A percentile compares a stretch with the other conserved stretches of the same genome.
Evolutionary conservation across 192 early-diverging fungal genomes (phyloP).

Genomic region (Umbelopsis ramanniana): DNA sequence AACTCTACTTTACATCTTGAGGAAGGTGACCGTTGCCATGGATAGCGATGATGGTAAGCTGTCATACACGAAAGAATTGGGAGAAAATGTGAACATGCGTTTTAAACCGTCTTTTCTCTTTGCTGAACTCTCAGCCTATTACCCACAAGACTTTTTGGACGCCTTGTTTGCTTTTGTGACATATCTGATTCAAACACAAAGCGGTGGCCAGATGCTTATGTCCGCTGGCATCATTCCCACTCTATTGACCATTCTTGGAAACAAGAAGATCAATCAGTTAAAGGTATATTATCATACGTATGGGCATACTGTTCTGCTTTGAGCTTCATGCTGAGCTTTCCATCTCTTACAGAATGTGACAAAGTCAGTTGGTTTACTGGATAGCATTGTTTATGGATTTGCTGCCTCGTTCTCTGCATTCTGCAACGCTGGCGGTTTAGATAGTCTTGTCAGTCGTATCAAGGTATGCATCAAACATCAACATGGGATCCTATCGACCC

Average conservation of each 20-base stretch:
- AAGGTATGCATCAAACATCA: slow-evolving; percentile 45
- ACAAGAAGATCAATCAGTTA: slow-evolving; percentile 60
- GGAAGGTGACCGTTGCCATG: slow-evolving; percentile 66
- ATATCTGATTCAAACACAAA: slow-evolving; percentile 76
- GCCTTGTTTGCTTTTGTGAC: slow-evolving; percentile 80
- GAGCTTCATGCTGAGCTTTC: background rate
- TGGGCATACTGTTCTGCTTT: background rate
- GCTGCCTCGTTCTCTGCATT: slow-evolving; percentile 79
- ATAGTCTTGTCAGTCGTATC: slow-evolving; percentile 78
- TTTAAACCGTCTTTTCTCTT: background rate
- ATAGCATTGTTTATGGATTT: slow-evolving; percentile 81
- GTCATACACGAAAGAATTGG: background rate
- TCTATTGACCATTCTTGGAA: slow-evolving; percentile 72
- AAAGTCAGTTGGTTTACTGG: slow-evolving; percentile 79
- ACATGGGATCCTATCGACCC: background rate
- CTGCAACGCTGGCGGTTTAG: slow-evolving; percentile 80
- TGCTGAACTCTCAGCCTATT: slow-evolving; percentile 35
- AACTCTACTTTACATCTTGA: slow-evolving; percentile 79
- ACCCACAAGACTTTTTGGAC: slow-evolving; percentile 79
- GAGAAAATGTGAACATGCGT: background rate
- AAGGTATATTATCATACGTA: slow-evolving; percentile 46
- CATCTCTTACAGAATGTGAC: slow-evolving; percentile 55
- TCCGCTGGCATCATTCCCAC: slow-evolving; percentile 89
- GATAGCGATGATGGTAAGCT: slow-evolving; percentile 33
- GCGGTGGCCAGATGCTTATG: slow-evolving; percentile 88